Evolutionary conservation across 139 green algal genomes (phyloP).

Genomic region (Coccomyxa sp.): DNA sequence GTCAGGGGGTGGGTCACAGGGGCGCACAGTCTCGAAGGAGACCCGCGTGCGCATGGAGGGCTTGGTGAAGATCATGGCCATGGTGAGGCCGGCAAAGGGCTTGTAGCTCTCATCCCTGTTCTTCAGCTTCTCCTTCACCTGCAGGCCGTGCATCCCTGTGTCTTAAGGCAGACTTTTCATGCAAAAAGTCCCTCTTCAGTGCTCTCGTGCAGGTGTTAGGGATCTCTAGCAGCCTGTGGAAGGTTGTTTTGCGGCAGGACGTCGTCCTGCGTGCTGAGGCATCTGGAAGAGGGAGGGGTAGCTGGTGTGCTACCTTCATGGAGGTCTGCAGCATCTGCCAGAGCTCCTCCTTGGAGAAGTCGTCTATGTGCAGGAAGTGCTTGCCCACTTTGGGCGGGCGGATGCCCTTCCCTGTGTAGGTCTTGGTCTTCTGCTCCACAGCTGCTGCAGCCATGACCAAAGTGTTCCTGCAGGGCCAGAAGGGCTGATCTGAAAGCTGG

Average conservation of each 20-base stretch:
- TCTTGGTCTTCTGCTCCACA: neutral
- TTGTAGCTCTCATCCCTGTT: constrained; percentile 78
- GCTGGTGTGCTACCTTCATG: constrained; percentile 24
- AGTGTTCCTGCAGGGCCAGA: too few relatives aligned
- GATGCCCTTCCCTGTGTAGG: constrained; percentile 14
- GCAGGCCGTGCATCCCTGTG: too few relatives aligned
- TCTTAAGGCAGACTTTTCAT: too few relatives aligned
- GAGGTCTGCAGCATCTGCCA: constrained; percentile 78
- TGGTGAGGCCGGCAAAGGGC: constrained; percentile 85
- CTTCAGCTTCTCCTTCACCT: constrained; percentile 81
- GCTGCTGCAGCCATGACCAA: too few relatives aligned
- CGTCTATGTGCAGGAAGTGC: constrained; percentile 95
- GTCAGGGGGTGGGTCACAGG: neutral
- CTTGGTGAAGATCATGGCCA: constrained; percentile 99
- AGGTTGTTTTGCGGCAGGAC: too few relatives aligned
- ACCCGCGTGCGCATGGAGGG: constrained; percentile 92
- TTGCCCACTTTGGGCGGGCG: constrained; percentile 6
- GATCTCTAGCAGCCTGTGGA: too few relatives aligned
- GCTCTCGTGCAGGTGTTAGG: too few relatives aligned
- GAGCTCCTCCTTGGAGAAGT: constrained; percentile 89
- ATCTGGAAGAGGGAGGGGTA: too few relatives aligned
- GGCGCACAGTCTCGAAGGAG: constrained; percentile 93
- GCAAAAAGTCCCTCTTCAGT: too few relatives aligned
- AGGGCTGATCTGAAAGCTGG: too few relatives aligned
- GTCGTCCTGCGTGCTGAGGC: too few relatives aligned